Conservation (phyloP, 495 filamentous ascomycete genomes). For the Lasiosphaeris hirsuta region DNA sequence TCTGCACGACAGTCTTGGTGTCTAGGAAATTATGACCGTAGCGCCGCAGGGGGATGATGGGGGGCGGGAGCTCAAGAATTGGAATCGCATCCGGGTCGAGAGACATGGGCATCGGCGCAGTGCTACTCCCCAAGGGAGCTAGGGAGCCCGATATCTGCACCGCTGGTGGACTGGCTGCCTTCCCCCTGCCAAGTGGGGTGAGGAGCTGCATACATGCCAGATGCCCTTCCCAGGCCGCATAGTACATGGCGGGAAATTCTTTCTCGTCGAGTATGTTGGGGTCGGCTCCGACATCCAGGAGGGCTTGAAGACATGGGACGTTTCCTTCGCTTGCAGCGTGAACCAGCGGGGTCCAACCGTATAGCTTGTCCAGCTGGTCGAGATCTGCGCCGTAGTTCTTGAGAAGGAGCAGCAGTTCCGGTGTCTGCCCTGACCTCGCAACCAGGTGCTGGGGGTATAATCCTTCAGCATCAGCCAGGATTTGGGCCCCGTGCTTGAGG, state of each 20-base stretch:
- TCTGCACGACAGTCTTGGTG: slow-evolving; percentile 89
- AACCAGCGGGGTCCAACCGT: slow-evolving; percentile 95
- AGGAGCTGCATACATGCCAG: slow-evolving; percentile 90
- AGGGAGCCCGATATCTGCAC: slow-evolving; percentile 31
- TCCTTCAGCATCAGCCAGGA: slow-evolving; percentile 91
- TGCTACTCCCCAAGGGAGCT: slow-evolving; percentile 42
- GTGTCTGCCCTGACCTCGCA: slow-evolving; percentile 80
- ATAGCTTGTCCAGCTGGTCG: slow-evolving; percentile 88
- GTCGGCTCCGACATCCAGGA: slow-evolving; percentile 72
- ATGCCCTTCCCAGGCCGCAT: slow-evolving; percentile 97
- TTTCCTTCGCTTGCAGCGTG: slow-evolving; percentile 97
- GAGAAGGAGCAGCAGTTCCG: slow-evolving; percentile 71
- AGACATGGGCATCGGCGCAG: slow-evolving; percentile 59
- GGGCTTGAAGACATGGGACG: slow-evolving; percentile 74
- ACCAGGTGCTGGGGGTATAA: slow-evolving; percentile 97
- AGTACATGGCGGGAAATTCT: slow-evolving; percentile 90
- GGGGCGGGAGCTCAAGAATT: slow-evolving; percentile 85
- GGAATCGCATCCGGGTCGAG: slow-evolving; percentile 85
- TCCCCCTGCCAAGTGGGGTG: slow-evolving; percentile 49
- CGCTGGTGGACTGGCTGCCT: slow-evolving; percentile 26
- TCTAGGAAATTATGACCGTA: slow-evolving; percentile 99
- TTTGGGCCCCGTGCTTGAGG: slow-evolving; percentile 68
- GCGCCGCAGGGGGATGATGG: slow-evolving; percentile 88
- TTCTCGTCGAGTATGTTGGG: slow-evolving; percentile 84
- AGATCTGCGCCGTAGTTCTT: slow-evolving; percentile 87